Conservation (phyloP, 2,329 filamentous ascomycete genomes). For the Ascocoryne sarcoides region DNA sequence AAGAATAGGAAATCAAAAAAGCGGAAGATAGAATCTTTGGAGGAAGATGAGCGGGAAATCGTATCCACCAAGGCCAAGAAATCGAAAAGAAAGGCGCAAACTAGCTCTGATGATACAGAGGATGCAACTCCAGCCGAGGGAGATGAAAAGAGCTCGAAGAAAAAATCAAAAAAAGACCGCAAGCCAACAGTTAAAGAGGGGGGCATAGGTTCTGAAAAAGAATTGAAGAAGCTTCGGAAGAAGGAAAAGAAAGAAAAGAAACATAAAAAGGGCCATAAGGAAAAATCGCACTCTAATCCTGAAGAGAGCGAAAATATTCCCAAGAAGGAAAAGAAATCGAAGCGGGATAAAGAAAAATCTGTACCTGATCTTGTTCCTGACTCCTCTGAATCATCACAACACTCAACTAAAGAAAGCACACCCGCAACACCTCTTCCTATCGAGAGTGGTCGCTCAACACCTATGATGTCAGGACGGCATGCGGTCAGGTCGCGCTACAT, state of each 20-base stretch:
- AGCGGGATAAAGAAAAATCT: slow-evolving; percentile 33
- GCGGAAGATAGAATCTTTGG: slow-evolving; percentile 24
- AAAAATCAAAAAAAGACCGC: slow-evolving; percentile 27
- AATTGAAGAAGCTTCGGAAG: slow-evolving; percentile 27
- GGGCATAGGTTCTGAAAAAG: slow-evolving; percentile 22
- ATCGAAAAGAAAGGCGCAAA: slow-evolving; percentile 25
- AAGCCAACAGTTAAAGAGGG: slow-evolving; percentile 11
- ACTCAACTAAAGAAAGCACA: slow-evolving; percentile 18
- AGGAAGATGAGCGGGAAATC: slow-evolving; percentile 12
- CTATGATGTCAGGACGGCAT: slow-evolving; percentile 50
- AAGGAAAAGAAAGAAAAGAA: slow-evolving; percentile 29
- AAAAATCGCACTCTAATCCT: slow-evolving; percentile 24
- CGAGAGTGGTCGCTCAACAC: slow-evolving; percentile 36
- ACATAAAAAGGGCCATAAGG: slow-evolving; percentile 36
- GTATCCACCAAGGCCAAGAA: slow-evolving; percentile 25
- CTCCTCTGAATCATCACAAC: slow-evolving; percentile 11
- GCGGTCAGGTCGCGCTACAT: slow-evolving; percentile 75
- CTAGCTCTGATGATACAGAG: slow-evolving; percentile 1
- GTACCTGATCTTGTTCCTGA: slow-evolving; percentile 21
- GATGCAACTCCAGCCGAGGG: slow-evolving; percentile 10
- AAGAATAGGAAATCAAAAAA: slow-evolving; percentile 28
- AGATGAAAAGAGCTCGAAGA: slow-evolving; percentile 23
- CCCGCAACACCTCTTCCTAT: slow-evolving; percentile 28
- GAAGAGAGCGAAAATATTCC: slow-evolving; percentile 26
- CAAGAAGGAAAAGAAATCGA: slow-evolving; percentile 29